Evolutionary conservation across 164 flowering plant genomes (phyloP).

Genomic region (Vitis vinifera): DNA sequence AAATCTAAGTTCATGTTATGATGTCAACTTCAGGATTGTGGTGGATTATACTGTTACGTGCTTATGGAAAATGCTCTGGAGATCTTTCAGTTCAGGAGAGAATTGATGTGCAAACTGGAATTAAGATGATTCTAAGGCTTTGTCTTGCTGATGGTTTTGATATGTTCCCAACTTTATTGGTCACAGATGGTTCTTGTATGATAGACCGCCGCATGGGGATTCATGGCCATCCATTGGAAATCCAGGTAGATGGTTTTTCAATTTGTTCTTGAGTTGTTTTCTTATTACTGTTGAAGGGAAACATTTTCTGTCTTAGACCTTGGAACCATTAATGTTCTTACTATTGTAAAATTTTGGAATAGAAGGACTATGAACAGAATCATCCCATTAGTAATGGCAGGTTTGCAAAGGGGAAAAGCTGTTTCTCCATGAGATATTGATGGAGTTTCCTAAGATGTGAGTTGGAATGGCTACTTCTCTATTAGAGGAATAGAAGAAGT

Average conservation of each 20-base stretch:
- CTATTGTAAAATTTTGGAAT: no score
- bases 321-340: not conserved
- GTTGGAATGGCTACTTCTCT: no score
- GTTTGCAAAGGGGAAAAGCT: no score
- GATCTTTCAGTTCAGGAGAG: constrained; percentile 60
- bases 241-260: constrained; percentile 34
- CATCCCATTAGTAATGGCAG: no score
- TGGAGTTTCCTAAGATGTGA: no score
- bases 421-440: no score
- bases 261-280: not conserved
- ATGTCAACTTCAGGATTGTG: constrained; percentile 44
- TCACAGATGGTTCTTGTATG: constrained; percentile 71
- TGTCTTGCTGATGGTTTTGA: constrained; percentile 68
- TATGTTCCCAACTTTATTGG: constrained; percentile 64
- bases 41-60: constrained; percentile 65
- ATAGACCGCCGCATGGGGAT: constrained; percentile 71
- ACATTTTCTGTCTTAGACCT: not conserved
- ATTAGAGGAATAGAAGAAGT: no score
- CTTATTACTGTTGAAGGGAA: not conserved
- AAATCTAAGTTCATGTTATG: not conserved
- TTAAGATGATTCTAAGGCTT: constrained; percentile 56
- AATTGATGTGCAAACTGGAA: constrained; percentile 66
- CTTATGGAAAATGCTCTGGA: constrained; percentile 60
- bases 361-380: no score
- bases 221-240: constrained; percentile 69